Evolutionary conservation across 1,284 basidiomycete genomes (phyloP).

Genomic region (Papiliotrema laurentii): DNA sequence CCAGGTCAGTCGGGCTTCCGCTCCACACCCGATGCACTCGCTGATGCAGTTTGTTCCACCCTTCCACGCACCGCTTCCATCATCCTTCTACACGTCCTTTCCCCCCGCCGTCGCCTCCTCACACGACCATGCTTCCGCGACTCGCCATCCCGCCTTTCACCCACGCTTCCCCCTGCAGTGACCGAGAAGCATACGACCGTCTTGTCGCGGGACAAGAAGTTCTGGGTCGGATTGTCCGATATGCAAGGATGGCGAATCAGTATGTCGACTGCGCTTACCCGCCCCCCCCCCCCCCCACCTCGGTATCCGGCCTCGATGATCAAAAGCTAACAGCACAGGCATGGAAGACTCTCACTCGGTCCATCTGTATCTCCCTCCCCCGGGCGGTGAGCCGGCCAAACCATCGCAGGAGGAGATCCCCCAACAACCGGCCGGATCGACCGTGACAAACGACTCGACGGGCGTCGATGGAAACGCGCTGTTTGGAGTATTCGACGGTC

Average conservation of each 20-base stretch:
- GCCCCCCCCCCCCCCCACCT: neutral
- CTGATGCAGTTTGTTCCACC: slow-evolving; percentile 2
- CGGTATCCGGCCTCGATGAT: neutral
- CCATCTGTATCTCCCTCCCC: slow-evolving; percentile 54
- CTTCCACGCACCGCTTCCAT: neutral
- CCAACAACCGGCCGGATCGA: slow-evolving; percentile 45
- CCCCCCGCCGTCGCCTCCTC: slow-evolving; percentile 1
- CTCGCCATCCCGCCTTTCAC: too few relatives aligned
- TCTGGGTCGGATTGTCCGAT: slow-evolving; percentile 80
- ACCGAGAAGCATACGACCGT: slow-evolving; percentile 78
- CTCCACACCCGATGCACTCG: slow-evolving; percentile 3
- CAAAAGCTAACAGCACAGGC: slow-evolving; percentile 35
- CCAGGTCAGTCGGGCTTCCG: slow-evolving; percentile 33
- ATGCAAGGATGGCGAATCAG: slow-evolving; percentile 99
- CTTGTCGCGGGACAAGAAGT: slow-evolving; percentile 68
- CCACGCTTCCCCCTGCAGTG: slow-evolving; percentile 42
- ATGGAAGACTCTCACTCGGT: slow-evolving; percentile 99
- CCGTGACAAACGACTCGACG: slow-evolving; percentile 44
- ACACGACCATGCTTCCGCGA: slow-evolving; percentile 4
- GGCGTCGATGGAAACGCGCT: slow-evolving; percentile 60
- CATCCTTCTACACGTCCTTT: slow-evolving; percentile 1
- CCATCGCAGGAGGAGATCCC: slow-evolving; percentile 49
- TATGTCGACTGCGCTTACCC: slow-evolving; percentile 52
- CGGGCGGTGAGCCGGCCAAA: slow-evolving; percentile 8
- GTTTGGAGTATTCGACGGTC: slow-evolving; percentile 97